These are phyloP conservation scores for Aciculoconidium aculeatum DNA, from an alignment of 805 yeast species.

Conservation along the genomic window DNA sequence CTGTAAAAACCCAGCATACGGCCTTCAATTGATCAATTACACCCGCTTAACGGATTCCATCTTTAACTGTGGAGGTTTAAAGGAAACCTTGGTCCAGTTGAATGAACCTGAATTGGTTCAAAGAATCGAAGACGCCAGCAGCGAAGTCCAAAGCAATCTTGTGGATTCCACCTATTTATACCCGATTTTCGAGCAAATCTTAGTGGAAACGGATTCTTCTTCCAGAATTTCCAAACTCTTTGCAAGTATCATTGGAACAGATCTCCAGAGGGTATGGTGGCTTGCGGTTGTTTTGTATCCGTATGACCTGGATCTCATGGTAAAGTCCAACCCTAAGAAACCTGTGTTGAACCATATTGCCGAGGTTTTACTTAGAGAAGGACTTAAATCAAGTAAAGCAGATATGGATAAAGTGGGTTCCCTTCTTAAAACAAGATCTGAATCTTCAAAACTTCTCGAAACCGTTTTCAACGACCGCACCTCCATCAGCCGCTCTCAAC, in stretches of 20 bases:
- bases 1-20: slow-evolving; percentile 58
- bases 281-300: slow-evolving; percentile 45
- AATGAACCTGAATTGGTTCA: slow-evolving; percentile 12
- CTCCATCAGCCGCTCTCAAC: slow-evolving; percentile 41
- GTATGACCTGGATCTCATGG: slow-evolving; percentile 33
- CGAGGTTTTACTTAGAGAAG: slow-evolving; percentile 56
- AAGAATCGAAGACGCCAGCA: slow-evolving; percentile 11
- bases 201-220: slow-evolving; percentile 1
- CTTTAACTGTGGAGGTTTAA: slow-evolving; percentile 36
- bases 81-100: slow-evolving; percentile 12
- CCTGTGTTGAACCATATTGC: slow-evolving; percentile 31
- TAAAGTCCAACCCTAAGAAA: slow-evolving; percentile 36
- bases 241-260: slow-evolving; percentile 1
- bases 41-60: slow-evolving; percentile 54
- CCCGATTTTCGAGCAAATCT: slow-evolving; percentile 12
- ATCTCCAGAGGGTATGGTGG: slow-evolving; percentile 34
- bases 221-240: slow-evolving; percentile 2
- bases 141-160: slow-evolving; percentile 13
- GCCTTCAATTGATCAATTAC: slow-evolving; percentile 51
- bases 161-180: slow-evolving; percentile 18
- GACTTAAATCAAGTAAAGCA: slow-evolving; percentile 56
- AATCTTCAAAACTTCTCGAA: slow-evolving; percentile 19
- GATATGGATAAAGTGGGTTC: slow-evolving; percentile 48
- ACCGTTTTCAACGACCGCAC: slow-evolving; percentile 10
- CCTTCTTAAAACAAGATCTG: slow-evolving; percentile 27